Base-by-base conservation (phyloP, 768 basidiomycete species). In the Chiua virens region DNA sequence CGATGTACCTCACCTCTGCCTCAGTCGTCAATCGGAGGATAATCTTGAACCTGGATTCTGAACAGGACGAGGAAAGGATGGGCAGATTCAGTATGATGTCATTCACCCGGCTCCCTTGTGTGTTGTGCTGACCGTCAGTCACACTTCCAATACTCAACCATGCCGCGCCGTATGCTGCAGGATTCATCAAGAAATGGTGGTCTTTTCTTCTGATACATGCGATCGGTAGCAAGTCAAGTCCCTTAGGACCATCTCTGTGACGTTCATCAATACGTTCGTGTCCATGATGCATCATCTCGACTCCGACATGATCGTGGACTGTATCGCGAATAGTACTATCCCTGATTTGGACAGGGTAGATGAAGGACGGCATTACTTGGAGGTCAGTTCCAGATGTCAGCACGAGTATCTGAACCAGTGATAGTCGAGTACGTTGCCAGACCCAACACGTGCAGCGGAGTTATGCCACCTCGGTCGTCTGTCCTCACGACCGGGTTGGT, bases 401-500 rank as follows among this genome's bases (percentile, higher is more conserved):
- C 34, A 1, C 30, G 18, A 8, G 28, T 14, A 21, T 25, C 37
- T 40, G 37, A 50, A 38, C 35, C 17, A 8, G 20, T 5, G 25
- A 2, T 5, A 45, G 50, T 14, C 38, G 14, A 35, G 34, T 22
- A 36, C 45, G 10, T 40, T 27, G 5, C 43, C 49, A 2, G 49
- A 50, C 30, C 37, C 49, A 1, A 37, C 39, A 25, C 49, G 49
- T 50, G 49, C 43, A 5, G 42, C 37, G 39, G 49, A 50, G n/a
- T 13, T 60, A 20, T 50, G 55, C 25, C n/a, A 5, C 37, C 41
- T 59, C 17, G 58, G 58, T 21, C 53, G 47, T 9, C 49, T 49
- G n/a, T 51, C 53, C 20, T 56, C 53, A 27, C 47, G 22, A 21
- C 37, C 58, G 14, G 49, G 49, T 23, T 61, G 55, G 59, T 57